Evolutionary conservation across 352 stramenopile genomes (phyloP).

Genomic region (Pythium phragmitis): DNA sequence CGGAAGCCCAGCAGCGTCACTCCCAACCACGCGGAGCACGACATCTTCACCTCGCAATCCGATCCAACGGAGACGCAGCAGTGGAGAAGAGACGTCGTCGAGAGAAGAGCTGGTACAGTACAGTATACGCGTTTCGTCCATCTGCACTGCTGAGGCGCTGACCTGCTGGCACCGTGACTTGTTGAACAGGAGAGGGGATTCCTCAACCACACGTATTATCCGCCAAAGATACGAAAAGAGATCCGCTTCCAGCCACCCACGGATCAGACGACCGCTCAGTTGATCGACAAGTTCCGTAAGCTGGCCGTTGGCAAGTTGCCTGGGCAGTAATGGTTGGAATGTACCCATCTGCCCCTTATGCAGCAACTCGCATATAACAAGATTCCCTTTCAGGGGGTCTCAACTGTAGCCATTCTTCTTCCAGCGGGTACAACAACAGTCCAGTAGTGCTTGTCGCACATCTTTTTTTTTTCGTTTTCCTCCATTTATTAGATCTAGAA

Average conservation of each 20-base stretch:
- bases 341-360: not conserved
- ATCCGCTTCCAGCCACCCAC: slow-evolving; percentile 50
- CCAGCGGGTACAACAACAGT: not conserved
- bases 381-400: not conserved
- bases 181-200: slow-evolving; percentile 43
- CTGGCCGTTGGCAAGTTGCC: slow-evolving; percentile 70
- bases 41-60: slow-evolving; percentile 5
- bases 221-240: slow-evolving; percentile 43
- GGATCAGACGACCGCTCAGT: slow-evolving; percentile 60
- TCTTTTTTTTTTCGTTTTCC: not conserved
- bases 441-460: not conserved
- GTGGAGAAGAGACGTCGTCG: not conserved
- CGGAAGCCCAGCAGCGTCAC: not conserved
- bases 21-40: slow-evolving; percentile 5
- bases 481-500: slow-evolving; percentile 37
- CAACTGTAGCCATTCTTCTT: slow-evolving; percentile 7
- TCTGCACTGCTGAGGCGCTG: slow-evolving; percentile 2
- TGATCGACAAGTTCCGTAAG: slow-evolving; percentile 84
- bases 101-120: slow-evolving; percentile 11
- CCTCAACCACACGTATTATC: slow-evolving; percentile 54
- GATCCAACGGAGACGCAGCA: slow-evolving; percentile 3
- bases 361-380: not conserved
- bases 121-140: not conserved
- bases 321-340: slow-evolving; percentile 5
- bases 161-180: not conserved